phyloP scores from a whole-genome alignment of 1,284 basidiomycete species.

The Malassezia yamatoensis region DNA sequence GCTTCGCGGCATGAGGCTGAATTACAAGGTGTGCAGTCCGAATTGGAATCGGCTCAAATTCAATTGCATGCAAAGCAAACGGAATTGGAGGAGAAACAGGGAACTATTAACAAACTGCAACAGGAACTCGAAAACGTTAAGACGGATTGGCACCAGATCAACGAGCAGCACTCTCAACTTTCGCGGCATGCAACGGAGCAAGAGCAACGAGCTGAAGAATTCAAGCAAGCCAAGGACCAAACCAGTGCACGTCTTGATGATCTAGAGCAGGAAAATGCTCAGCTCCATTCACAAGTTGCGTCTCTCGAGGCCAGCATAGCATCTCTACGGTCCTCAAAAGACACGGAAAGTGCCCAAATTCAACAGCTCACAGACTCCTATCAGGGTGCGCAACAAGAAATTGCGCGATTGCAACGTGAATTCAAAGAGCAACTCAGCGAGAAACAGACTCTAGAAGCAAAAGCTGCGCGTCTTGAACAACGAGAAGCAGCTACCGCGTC shows the following conservation, averaged over 20 bases:
- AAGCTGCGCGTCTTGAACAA: background rate
- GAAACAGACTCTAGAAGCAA: background rate
- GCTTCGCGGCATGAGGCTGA: slow-evolving; percentile 14
- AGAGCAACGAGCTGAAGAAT: background rate
- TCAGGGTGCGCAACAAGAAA: slow-evolving; percentile 41
- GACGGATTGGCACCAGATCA: background rate
- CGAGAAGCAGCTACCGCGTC: slow-evolving; percentile 40
- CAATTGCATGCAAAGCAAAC: background rate
- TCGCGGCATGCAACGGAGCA: background rate
- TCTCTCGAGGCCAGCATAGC: slow-evolving; percentile 46
- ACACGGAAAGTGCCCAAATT: slow-evolving; percentile 56
- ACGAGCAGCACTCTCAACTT: background rate
- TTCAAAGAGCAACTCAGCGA: slow-evolving; percentile 62
- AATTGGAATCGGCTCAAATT: background rate
- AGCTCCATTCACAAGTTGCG: background rate
- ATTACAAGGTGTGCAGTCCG: background rate
- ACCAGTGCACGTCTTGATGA: background rate
- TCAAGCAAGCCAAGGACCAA: background rate
- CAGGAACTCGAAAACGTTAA: background rate
- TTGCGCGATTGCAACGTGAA: slow-evolving; percentile 61
- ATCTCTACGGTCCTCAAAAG: slow-evolving; percentile 28
- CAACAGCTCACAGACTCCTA: slow-evolving; percentile 51
- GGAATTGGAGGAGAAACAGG: background rate
- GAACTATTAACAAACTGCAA: background rate
- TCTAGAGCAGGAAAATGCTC: background rate